These are phyloP conservation scores for Hamigera avellanea DNA, from an alignment of 495 filamentous ascomycete species.

Conservation along the genomic window DNA sequence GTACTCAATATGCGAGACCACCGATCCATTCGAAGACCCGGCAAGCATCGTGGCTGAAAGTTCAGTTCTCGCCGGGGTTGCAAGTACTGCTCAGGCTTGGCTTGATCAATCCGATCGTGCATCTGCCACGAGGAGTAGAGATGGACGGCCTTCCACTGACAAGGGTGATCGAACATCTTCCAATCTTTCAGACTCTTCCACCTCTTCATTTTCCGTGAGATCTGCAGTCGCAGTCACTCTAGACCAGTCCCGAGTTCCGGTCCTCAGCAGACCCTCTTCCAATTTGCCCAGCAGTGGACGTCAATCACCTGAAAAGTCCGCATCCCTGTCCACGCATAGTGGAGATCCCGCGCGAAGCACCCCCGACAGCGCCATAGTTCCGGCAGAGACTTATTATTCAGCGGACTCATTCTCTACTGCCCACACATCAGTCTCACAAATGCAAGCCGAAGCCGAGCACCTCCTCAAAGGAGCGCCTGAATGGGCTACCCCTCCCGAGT, in stretches of 20 bases:
- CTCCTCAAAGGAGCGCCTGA: constrained; percentile 38
- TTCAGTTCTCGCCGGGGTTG: not conserved
- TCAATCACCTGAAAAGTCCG: constrained; percentile 8
- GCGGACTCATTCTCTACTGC: constrained; percentile 61
- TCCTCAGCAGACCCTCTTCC: not conserved
- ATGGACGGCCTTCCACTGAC: constrained; percentile 29
- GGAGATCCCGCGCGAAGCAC: constrained; percentile 5
- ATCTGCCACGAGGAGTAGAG: not conserved
- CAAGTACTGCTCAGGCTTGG: not conserved
- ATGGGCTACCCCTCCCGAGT: constrained; percentile 7
- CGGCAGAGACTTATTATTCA: constrained; percentile 27
- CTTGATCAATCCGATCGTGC: not conserved
- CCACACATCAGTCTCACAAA: constrained; percentile 44
- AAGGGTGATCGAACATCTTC: constrained; percentile 46
- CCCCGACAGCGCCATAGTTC: constrained; percentile 6
- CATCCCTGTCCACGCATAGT: constrained; percentile 10
- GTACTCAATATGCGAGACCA: constrained; percentile 5
- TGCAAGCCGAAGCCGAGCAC: constrained; percentile 54
- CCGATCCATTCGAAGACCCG: constrained; percentile 14
- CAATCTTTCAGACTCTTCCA: constrained; percentile 41
- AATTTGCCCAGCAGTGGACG: no score
- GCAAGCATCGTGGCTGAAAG: not conserved
- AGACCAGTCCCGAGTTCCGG: not conserved
- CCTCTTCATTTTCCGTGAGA: constrained; percentile 15
- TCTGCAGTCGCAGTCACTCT: not conserved